Conservation (phyloP, 306 rosid species). For the Canavalia ensiformis region DNA sequence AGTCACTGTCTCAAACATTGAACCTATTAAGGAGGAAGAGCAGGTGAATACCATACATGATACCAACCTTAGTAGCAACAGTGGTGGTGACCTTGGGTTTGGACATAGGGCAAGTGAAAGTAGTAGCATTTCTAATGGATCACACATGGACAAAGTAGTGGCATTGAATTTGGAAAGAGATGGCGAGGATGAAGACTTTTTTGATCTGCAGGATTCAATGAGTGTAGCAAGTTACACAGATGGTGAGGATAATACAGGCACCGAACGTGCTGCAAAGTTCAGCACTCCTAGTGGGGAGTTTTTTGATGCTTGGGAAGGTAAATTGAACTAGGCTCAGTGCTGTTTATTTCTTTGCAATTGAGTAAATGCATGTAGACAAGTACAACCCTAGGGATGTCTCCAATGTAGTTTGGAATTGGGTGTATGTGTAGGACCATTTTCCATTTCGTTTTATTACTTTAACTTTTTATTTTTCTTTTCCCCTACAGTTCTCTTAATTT, state of each 20-base stretch:
- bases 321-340: conserved; percentile 14
- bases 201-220: conserved; percentile 83
- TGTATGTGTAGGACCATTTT: neutral
- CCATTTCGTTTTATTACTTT: neutral
- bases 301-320: conserved; percentile 98
- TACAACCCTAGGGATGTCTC: neutral
- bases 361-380: conserved; percentile 9
- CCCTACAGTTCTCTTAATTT: neutral
- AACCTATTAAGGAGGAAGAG: conserved; percentile 54
- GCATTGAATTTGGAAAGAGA: conserved; percentile 58
- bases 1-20: conserved; percentile 43
- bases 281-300: conserved; percentile 61
- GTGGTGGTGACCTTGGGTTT: conserved; percentile 49
- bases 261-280: conserved; percentile 54
- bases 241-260: conserved; percentile 73
- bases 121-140: conserved; percentile 50
- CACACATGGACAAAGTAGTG: conserved; percentile 48
- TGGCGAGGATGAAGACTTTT: conserved; percentile 75
- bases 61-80: conserved; percentile 40
- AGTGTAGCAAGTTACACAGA: conserved; percentile 77
- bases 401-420: conserved; percentile 3
- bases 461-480: neutral
- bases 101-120: conserved; percentile 48
- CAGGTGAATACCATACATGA: conserved; percentile 51
- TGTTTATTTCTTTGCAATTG: conserved; percentile 7